Conservation (phyloP, 768 basidiomycete species). For the Leccinum truebloodii region DNA sequence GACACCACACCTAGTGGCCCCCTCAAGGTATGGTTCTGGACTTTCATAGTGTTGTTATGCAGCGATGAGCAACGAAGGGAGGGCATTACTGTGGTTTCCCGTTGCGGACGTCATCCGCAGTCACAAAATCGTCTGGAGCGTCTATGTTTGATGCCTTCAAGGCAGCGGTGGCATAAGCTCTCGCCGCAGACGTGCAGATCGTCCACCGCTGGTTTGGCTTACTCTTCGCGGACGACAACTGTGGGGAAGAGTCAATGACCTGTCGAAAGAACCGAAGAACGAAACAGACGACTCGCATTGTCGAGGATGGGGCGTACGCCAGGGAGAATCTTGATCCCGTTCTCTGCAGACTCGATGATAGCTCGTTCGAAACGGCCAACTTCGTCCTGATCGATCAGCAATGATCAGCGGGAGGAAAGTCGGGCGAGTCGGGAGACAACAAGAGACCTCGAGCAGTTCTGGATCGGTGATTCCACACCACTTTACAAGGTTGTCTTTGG, state of each 20-base stretch:
- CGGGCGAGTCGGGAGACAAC: constrained; percentile 1
- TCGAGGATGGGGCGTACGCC: constrained; percentile 64
- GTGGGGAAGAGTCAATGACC: constrained; percentile 8
- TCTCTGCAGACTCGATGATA: constrained; percentile 61
- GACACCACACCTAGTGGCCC: constrained; percentile 70
- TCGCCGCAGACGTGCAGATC: constrained; percentile 86
- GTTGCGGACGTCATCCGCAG: constrained; percentile 76
- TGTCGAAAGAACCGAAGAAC: neutral
- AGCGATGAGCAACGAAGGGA: neutral
- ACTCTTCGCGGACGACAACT: constrained; percentile 32
- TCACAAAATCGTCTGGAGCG: constrained; percentile 73
- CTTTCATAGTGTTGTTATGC: constrained; percentile 31
- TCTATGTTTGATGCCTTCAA: constrained; percentile 65
- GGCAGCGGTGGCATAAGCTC: constrained; percentile 70
- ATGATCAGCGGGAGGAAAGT: constrained; percentile 5
- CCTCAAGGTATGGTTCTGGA: constrained; percentile 90
- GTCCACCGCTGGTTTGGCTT: constrained; percentile 73
- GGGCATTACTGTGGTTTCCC: constrained; percentile 74
- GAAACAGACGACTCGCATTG: constrained; percentile 40
- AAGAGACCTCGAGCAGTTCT: constrained; percentile 63
- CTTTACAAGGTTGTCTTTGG: constrained; percentile 74
- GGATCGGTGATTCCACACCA: constrained; percentile 71
- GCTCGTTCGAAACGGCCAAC: constrained; percentile 78
- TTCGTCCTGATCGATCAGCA: constrained; percentile 49
- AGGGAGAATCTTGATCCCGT: constrained; percentile 70